Percentiles rank a stretch among this genome's conserved stretches.
Evolutionary conservation across 495 filamentous ascomycete genomes (phyloP).

Genomic region (Aspergillus olivimuriae): DNA sequence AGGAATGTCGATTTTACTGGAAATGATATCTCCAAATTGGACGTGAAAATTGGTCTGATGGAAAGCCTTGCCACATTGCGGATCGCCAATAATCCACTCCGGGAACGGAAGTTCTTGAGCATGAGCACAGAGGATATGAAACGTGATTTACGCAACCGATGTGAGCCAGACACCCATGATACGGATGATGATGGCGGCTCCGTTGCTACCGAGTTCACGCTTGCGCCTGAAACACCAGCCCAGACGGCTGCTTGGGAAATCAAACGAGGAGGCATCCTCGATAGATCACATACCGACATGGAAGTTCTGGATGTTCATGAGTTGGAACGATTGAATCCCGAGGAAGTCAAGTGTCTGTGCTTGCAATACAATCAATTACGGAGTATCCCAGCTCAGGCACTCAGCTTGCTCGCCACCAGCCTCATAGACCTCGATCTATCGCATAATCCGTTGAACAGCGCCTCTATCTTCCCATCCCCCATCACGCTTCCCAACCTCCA

Average conservation of each 20-base stretch:
- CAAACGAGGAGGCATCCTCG: conserved; percentile 65
- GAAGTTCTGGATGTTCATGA: conserved; percentile 40
- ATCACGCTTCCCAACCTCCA: conserved; percentile 67
- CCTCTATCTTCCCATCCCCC: conserved; percentile 49
- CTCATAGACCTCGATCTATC: conserved; percentile 73
- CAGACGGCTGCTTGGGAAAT: conserved; percentile 48
- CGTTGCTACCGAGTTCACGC: conserved; percentile 39
- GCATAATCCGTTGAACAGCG: conserved; percentile 65
- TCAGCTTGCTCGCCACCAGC: conserved; percentile 59
- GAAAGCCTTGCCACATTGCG: conserved; percentile 64
- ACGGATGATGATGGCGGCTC: conserved; percentile 39
- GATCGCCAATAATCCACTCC: conserved; percentile 78
- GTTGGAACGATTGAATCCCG: conserved; percentile 36
- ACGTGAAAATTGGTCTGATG: conserved; percentile 75
- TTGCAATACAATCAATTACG: conserved; percentile 73
- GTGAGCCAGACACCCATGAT: conserved; percentile 51
- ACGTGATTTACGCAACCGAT: conserved; percentile 59
- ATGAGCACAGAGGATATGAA: conserved; percentile 81
- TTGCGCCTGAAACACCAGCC: conserved; percentile 35
- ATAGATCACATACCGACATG: conserved; percentile 61
- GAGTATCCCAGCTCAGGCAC: conserved; percentile 54
- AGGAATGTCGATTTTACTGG: conserved; percentile 73
- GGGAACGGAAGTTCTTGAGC: conserved; percentile 75
- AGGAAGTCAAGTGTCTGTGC: conserved; percentile 51
- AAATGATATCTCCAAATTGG: conserved; percentile 72